Base-by-base conservation (phyloP, 192 early-diverging fungal species). In the Thamnidium elegans region DNA sequence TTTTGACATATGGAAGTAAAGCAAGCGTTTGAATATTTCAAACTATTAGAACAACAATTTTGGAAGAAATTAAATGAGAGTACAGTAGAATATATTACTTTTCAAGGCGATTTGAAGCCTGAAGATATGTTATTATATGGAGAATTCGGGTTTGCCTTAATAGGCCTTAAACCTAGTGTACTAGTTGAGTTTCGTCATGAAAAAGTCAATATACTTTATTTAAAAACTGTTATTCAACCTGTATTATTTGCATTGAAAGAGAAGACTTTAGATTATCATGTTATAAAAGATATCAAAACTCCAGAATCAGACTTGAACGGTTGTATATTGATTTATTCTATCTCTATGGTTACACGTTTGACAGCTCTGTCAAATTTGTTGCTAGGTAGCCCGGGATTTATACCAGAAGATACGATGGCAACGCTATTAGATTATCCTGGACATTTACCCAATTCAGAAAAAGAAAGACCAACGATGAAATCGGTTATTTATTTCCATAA, bases 141-240 rank as follows among this genome's bases (percentile, higher is more conserved):
- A 30, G 63, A 64, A 23, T 52, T 64, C 21, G 63, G 50, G 2
- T 64, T 64, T 54, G 42, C 34, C 11, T 13, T 64, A n/a, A n/a
- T 53, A 14, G 63, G 42, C 6, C 51, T 64, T 1, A 64, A 64
- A 39, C 63, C 51, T 13, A 53, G 63, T 30, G 51, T 64, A 7
- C 39, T 64, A 3, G 31, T 64, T 46, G 50, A 64, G 19, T 64
- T 64, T 23, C 36, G 43, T 44, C 19, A 45, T 21, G 39, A 58
- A 19, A 44, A 44, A 19, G 21, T 32, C 10, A 59, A 45, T 7
- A 9, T 6, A 14, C 58, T 23, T 0, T 59, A 59, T 15, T 2
- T 15, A 3, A 7, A 39, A 14, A 11, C 10, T 2, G 58, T 59
- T 9, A 59, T 59, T 23, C 20, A 59, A 11, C 58, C 58, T 1